Conservation (phyloP, 2,329 filamentous ascomycete species). For the Immersiporthe knoxdaviesiana region DNA sequence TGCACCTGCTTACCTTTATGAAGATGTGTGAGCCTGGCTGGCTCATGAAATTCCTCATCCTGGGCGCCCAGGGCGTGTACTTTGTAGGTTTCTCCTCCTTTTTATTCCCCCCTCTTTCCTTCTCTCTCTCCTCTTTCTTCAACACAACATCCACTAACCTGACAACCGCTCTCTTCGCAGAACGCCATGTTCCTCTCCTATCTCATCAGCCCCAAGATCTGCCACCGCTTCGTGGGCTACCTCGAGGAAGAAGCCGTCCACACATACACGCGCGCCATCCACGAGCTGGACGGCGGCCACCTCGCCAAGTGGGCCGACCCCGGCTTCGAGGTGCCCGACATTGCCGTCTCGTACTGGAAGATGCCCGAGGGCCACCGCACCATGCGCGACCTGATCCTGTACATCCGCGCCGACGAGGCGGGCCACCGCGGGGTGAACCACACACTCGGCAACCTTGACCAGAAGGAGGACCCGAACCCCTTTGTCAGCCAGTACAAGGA, state of each 20-base stretch:
- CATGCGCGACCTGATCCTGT: slow-evolving; percentile 86
- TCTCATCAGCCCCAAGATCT: slow-evolving; percentile 81
- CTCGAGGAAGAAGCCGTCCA: slow-evolving; percentile 96
- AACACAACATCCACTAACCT: no score
- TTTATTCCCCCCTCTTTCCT: no score
- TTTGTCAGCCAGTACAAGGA: slow-evolving; percentile 85
- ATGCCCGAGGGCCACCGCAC: slow-evolving; percentile 83
- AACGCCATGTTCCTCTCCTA: slow-evolving; percentile 91
- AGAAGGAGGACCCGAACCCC: slow-evolving; percentile 86
- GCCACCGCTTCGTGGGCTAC: slow-evolving; percentile 95
- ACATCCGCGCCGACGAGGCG: slow-evolving; percentile 75
- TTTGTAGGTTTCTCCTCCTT: slow-evolving; percentile 54
- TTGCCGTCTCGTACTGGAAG: slow-evolving; percentile 89
- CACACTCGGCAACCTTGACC: slow-evolving; percentile 85
- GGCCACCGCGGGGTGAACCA: slow-evolving; percentile 96
- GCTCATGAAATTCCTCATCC: slow-evolving; percentile 91
- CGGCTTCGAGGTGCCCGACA: slow-evolving; percentile 78
- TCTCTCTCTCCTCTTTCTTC: no score
- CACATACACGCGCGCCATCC: slow-evolving; percentile 88
- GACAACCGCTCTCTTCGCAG: background rate
- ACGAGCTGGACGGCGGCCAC: slow-evolving; percentile 82
- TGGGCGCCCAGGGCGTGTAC: slow-evolving; percentile 93
- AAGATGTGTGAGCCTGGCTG: slow-evolving; percentile 76
- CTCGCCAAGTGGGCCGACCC: slow-evolving; percentile 77
- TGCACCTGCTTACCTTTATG: slow-evolving; percentile 91